These are phyloP conservation scores for Ceratocystis eucalypticola DNA, from an alignment of 2,329 filamentous ascomycete genomes.

Conservation along the genomic window DNA sequence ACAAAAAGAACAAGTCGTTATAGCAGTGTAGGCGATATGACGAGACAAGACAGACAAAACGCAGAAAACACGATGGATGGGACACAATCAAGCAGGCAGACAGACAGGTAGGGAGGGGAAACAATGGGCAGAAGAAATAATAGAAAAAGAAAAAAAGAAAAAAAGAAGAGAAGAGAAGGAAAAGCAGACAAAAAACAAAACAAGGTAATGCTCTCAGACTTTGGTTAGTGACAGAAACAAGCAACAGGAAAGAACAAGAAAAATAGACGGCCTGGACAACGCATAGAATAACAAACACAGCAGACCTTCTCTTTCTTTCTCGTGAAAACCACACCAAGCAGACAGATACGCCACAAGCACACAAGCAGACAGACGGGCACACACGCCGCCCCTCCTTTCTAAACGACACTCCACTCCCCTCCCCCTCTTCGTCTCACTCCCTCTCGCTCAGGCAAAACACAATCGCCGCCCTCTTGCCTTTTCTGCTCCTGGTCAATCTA, in stretches of 20 bases:
- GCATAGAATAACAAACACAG: constrained; percentile 10
- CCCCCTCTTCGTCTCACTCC: background rate
- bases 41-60: too few relatives aligned
- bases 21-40: too few relatives aligned
- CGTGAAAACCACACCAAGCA: background rate
- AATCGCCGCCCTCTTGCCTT: background rate
- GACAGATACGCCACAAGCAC: background rate
- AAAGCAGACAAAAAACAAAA: background rate
- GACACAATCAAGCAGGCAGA: background rate
- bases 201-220: constrained; percentile 2
- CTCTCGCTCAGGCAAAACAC: background rate
- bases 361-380: background rate
- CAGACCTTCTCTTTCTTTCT: background rate
- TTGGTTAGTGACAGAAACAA: background rate
- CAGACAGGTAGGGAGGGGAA: background rate
- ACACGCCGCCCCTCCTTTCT: background rate
- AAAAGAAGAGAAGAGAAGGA: background rate
- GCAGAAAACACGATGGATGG: background rate
- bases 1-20: background rate
- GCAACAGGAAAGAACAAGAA: constrained; percentile 23
- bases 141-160: background rate
- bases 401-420: background rate
- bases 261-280: constrained; percentile 20
- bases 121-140: background rate
- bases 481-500: constrained; percentile 25